These are phyloP conservation scores for Crithidia thermophila DNA, from an alignment of 208 protist genomes.

Conservation along the genomic window DNA sequence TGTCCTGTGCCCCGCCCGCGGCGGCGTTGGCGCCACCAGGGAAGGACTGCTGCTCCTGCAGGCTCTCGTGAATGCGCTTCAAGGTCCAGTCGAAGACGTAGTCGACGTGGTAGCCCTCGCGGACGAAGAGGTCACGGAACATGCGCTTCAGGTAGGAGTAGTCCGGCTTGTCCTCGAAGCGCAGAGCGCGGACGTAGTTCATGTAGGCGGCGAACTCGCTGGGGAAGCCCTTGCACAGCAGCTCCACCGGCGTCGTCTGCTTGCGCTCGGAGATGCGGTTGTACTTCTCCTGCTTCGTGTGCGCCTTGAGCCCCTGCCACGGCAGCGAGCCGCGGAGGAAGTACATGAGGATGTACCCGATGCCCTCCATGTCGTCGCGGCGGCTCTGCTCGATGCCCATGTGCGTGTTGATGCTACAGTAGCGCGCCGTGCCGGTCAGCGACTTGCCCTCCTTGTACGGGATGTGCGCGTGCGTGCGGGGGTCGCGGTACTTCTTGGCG, in stretches of 20 bases:
- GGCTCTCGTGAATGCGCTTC: constrained; percentile 74
- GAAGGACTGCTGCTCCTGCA: constrained; percentile 54
- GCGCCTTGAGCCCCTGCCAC: constrained; percentile 97
- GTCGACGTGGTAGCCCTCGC: constrained; percentile 97
- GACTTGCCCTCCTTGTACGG: constrained; percentile 99
- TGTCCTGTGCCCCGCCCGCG: constrained; percentile 13
- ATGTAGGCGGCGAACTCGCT: constrained; percentile 98
- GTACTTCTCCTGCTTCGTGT: constrained; percentile 99
- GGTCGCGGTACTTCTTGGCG: constrained; percentile 99
- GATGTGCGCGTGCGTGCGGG: constrained; percentile 98
- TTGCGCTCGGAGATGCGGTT: constrained; percentile 99
- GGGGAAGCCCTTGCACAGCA: constrained; percentile 95
- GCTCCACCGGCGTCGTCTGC: constrained; percentile 94
- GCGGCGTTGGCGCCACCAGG: constrained; percentile 20
- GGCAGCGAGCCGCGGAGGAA: constrained; percentile 98
- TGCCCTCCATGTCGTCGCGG: constrained; percentile 98
- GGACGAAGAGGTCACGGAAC: constrained; percentile 98
- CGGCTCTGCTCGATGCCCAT: constrained; percentile 97
- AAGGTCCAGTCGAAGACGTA: constrained; percentile 99
- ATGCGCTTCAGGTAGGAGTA: constrained; percentile 98
- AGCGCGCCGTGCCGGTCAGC: constrained; percentile 99
- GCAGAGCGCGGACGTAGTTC: constrained; percentile 96
- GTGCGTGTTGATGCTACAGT: constrained; percentile 99
- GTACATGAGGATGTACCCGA: constrained; percentile 99
- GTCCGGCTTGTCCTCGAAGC: constrained; percentile 99